Evolutionary conservation across 441 rosid species (phyloP).

Genomic region (Erysimum pusillum): DNA sequence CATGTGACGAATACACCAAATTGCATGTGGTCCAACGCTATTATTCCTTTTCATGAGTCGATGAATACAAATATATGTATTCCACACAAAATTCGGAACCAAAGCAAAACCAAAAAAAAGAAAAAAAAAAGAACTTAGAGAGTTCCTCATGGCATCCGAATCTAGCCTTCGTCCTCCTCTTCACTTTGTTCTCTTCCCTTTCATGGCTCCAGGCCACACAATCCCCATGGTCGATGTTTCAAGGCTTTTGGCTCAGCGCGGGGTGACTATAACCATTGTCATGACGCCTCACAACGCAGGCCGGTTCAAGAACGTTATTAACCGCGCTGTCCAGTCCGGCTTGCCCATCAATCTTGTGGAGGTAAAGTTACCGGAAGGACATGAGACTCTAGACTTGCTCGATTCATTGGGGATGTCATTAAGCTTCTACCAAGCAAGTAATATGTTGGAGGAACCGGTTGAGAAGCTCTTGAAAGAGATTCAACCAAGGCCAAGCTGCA

Average conservation of each 20-base stretch:
- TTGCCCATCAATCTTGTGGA: slow-evolving; percentile 37
- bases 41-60: too few relatives aligned
- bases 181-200: slow-evolving; percentile 47
- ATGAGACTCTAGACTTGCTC: slow-evolving; percentile 41
- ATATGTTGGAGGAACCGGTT: slow-evolving; percentile 44
- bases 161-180: slow-evolving; percentile 6
- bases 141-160: slow-evolving; percentile 34
- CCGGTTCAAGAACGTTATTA: slow-evolving; percentile 38
- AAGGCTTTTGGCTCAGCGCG: slow-evolving; percentile 45
- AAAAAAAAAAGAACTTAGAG: not conserved
- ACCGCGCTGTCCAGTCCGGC: slow-evolving; percentile 39
- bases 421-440: slow-evolving; percentile 38
- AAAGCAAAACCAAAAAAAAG: not conserved
- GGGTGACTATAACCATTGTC: slow-evolving; percentile 40
- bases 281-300: slow-evolving; percentile 45
- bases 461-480: slow-evolving; percentile 43
- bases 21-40: too few relatives aligned
- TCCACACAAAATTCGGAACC: not conserved
- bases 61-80: not conserved
- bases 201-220: slow-evolving; percentile 48
- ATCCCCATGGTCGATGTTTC: slow-evolving; percentile 47
- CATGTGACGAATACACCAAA: too few relatives aligned
- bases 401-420: not conserved
- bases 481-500: slow-evolving; percentile 51
- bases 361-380: slow-evolving; percentile 39